Evolutionary conservation across 2,329 filamentous ascomycete genomes (phyloP).

Genomic region (Alternaria postmessia): DNA sequence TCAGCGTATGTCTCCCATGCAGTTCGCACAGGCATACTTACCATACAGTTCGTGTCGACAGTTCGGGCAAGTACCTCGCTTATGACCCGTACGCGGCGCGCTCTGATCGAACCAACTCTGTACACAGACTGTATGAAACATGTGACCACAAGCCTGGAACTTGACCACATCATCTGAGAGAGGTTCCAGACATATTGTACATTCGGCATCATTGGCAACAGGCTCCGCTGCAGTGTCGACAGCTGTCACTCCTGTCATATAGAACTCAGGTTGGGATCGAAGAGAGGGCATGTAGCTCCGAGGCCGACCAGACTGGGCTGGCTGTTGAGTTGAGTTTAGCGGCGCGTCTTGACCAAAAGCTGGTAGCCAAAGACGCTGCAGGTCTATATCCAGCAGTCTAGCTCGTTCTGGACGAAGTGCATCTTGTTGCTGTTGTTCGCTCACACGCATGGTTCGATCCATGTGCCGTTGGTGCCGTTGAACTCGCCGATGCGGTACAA

Average conservation of each 20-base stretch:
- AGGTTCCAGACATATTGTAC: slow-evolving; percentile 7
- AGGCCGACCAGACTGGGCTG: not conserved
- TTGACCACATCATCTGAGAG: slow-evolving; percentile 7
- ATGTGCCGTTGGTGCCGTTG: not conserved
- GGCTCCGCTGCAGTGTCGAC: not conserved
- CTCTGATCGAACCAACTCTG: slow-evolving; percentile 8
- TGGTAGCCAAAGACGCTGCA: not conserved
- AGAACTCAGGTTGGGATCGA: slow-evolving; percentile 16
- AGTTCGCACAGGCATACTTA: too few relatives aligned
- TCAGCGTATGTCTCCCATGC: too few relatives aligned
- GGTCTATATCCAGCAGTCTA: not conserved
- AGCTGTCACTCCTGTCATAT: slow-evolving; percentile 9
- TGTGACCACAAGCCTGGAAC: slow-evolving; percentile 7
- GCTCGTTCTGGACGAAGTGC: not conserved
- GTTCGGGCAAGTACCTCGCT: slow-evolving; percentile 11
- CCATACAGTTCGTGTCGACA: slow-evolving; percentile 10
- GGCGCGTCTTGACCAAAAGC: not conserved
- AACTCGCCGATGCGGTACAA: not conserved
- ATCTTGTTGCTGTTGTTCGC: not conserved
- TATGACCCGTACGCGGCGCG: not conserved
- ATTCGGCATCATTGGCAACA: not conserved
- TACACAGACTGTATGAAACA: slow-evolving; percentile 10
- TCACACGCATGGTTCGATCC: not conserved
- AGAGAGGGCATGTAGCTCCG: slow-evolving; percentile 4
- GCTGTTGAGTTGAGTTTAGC: not conserved